Conservation (phyloP, 768 basidiomycete genomes). For the Xanthoconium purpureum region DNA sequence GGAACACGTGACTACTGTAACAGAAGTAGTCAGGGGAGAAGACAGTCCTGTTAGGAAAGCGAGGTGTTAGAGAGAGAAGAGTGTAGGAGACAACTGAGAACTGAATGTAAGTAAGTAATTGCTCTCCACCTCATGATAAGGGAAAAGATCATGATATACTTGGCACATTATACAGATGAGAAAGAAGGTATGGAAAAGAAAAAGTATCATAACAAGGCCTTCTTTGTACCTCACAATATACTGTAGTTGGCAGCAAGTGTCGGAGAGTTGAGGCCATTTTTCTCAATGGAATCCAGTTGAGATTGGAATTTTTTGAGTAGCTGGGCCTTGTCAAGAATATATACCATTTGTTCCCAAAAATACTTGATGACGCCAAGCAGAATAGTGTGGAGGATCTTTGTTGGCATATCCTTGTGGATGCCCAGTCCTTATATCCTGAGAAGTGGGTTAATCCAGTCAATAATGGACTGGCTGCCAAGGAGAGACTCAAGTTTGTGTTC, state of each 20-base stretch:
- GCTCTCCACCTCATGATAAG: no score
- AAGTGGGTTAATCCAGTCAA: conserved; percentile 12
- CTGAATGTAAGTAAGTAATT: no score
- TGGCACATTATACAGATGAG: no score
- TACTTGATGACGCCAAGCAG: conserved; percentile 26
- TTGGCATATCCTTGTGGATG: conserved; percentile 33
- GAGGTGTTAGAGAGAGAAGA: no score
- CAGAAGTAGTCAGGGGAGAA: no score
- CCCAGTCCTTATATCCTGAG: conserved; percentile 20
- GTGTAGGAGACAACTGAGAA: no score
- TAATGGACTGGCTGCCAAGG: not conserved
- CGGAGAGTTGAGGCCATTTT: conserved; percentile 26
- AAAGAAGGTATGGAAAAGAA: no score
- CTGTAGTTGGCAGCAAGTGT: conserved; percentile 27
- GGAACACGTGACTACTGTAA: no score
- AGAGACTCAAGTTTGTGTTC: not conserved
- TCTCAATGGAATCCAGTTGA: conserved; percentile 22
- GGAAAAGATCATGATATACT: no score
- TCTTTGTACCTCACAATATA: conserved; percentile 33
- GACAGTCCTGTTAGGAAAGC: no score
- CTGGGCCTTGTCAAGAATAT: conserved; percentile 23
- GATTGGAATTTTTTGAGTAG: conserved; percentile 19
- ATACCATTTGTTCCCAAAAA: conserved; percentile 26
- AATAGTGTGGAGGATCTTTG: conserved; percentile 29
- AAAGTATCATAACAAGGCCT: conserved; percentile 28